A percentile compares a stretch with the other conserved stretches of the same genome.
Evolutionary conservation across 805 yeast species (phyloP).

Genomic region (Blastobotrys parvus): DNA sequence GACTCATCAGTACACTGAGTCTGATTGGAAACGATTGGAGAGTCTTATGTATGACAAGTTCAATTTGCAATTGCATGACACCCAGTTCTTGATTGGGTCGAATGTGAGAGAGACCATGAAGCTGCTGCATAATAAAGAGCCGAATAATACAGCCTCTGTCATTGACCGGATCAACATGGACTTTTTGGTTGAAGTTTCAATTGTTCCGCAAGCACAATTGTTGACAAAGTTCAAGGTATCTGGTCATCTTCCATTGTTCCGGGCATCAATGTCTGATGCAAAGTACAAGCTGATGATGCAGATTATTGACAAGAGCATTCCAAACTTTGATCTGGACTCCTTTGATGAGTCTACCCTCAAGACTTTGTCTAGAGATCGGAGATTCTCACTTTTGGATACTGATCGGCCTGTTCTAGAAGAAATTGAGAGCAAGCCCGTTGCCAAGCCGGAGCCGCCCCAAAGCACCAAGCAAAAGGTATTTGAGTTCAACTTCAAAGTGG

Average conservation of each 20-base stretch:
- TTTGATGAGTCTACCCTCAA: constrained; percentile 16
- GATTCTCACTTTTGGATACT: background rate
- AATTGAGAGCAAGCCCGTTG: background rate
- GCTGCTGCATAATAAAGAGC: constrained; percentile 43
- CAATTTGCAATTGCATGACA: constrained; percentile 65
- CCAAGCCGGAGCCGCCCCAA: background rate
- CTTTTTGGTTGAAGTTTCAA: constrained; percentile 70
- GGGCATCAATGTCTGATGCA: constrained; percentile 70
- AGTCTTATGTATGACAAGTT: constrained; percentile 87
- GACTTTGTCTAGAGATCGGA: background rate
- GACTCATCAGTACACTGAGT: constrained; percentile 43
- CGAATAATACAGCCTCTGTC: constrained; percentile 46
- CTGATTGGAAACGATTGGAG: constrained; percentile 70
- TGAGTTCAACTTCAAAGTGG: constrained; percentile 67
- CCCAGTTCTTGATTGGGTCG: constrained; percentile 83
- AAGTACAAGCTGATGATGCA: constrained; percentile 87
- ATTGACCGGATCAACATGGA: constrained; percentile 71
- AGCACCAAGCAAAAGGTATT: constrained; percentile 46
- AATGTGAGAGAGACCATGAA: constrained; percentile 68
- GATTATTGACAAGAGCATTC: constrained; percentile 61
- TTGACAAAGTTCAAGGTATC: constrained; percentile 65
- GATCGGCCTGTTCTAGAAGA: background rate
- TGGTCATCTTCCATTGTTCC: constrained; percentile 67
- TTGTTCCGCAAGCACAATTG: constrained; percentile 69
- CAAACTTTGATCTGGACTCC: constrained; percentile 34